Conservation (phyloP, 2,329 filamentous ascomycete species). For the Xylaria arbuscula region DNA sequence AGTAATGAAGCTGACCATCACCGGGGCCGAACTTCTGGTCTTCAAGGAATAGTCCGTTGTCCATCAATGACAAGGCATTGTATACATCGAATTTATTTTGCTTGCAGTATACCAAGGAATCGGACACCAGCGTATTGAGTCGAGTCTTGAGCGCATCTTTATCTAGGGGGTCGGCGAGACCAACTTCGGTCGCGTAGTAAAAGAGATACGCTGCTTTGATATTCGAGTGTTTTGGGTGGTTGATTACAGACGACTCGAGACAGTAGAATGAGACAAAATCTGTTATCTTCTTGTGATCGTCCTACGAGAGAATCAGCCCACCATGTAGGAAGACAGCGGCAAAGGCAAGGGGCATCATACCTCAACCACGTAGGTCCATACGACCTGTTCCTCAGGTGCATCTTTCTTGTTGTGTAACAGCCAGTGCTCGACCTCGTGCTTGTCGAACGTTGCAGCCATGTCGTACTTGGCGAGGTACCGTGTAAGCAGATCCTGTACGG, state of each 20-base stretch:
- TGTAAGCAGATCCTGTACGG: slow-evolving; percentile 78
- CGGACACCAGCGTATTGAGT: slow-evolving; percentile 82
- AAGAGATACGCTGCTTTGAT: slow-evolving; percentile 95
- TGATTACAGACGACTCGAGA: slow-evolving; percentile 92
- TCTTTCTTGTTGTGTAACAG: slow-evolving; percentile 75
- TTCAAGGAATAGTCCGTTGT: slow-evolving; percentile 93
- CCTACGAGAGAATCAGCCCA: slow-evolving; percentile 51
- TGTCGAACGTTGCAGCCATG: slow-evolving; percentile 82
- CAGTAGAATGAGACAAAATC: slow-evolving; percentile 98
- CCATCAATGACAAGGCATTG: slow-evolving; percentile 92
- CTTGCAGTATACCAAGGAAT: slow-evolving; percentile 90
- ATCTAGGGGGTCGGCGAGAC: slow-evolving; percentile 68
- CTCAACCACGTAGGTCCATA: slow-evolving; percentile 95
- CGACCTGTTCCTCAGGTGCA: slow-evolving; percentile 77
- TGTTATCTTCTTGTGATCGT: slow-evolving; percentile 81
- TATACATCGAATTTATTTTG: slow-evolving; percentile 90
- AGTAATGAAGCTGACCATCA: slow-evolving; percentile 95
- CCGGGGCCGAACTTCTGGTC: slow-evolving; percentile 95
- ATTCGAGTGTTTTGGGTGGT: slow-evolving; percentile 78
- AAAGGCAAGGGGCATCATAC: slow-evolving; percentile 53
- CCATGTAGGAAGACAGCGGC: slow-evolving; percentile 3
- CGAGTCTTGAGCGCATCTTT: slow-evolving; percentile 76
- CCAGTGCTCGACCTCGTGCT: slow-evolving; percentile 89
- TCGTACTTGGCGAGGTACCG: slow-evolving; percentile 84
- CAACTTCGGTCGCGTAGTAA: slow-evolving; percentile 91